These are phyloP conservation scores for Datisca glomerata DNA, from an alignment of 306 rosid genomes.

Conservation along the genomic window DNA sequence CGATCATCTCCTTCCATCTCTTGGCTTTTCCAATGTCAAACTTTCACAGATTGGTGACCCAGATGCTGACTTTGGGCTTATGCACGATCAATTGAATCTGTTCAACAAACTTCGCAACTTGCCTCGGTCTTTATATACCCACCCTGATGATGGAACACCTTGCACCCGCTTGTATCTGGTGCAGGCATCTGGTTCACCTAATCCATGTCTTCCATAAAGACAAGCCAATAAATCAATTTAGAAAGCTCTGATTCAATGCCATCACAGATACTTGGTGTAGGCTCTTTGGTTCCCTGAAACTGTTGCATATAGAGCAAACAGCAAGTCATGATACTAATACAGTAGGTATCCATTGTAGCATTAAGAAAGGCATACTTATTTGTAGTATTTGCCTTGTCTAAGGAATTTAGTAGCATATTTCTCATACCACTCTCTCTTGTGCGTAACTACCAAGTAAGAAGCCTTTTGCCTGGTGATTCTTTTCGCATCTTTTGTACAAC, in stretches of 20 bases:
- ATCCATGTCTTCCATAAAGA: conserved; percentile 24
- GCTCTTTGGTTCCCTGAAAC: conserved; percentile 66
- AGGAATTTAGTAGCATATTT: too few relatives aligned
- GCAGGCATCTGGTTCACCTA: conserved; percentile 87
- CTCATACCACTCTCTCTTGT: too few relatives aligned
- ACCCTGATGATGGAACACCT: conserved; percentile 90
- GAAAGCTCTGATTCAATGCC: not conserved
- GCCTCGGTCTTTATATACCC: conserved; percentile 68
- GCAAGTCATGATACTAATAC: conserved; percentile 15
- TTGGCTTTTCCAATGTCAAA: conserved; percentile 61
- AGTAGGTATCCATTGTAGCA: conserved; percentile 11
- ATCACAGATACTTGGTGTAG: conserved; percentile 30
- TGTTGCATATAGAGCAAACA: conserved; percentile 16
- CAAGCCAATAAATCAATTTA: conserved; percentile 2
- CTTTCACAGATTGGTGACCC: conserved; percentile 98
- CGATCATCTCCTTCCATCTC: conserved; percentile 83
- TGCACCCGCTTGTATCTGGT: conserved; percentile 85
- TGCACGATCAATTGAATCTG: conserved; percentile 63
- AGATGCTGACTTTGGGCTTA: conserved; percentile 88
- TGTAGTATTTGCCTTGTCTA: too few relatives aligned
- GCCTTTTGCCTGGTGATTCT: too few relatives aligned
- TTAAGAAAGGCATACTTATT: too few relatives aligned
- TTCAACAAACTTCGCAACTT: conserved; percentile 80
- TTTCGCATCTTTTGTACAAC: too few relatives aligned
- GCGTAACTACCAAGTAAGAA: too few relatives aligned